These are phyloP conservation scores for Anthracocystis panici-leucophaei DNA, from an alignment of 1,284 basidiomycete species.

Conservation along the genomic window DNA sequence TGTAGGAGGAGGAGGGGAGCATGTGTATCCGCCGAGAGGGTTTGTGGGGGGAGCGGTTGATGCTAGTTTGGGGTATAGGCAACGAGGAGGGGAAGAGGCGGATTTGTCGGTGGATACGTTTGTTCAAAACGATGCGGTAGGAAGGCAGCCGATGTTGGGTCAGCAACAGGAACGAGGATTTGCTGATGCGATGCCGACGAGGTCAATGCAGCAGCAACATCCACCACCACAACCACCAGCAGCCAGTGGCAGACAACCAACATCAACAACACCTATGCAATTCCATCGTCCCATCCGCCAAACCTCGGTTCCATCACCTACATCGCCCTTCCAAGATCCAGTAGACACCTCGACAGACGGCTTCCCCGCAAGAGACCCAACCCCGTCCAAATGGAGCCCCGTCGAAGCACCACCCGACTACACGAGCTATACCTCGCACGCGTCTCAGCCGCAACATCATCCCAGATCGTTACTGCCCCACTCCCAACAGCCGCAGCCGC, in stretches of 20 bases:
- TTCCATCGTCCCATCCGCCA: conserved; percentile 42
- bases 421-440: conserved; percentile 3
- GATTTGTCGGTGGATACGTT: conserved; percentile 23
- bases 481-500: neutral
- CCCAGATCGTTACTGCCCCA: conserved; percentile 9
- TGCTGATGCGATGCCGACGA: neutral
- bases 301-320: neutral
- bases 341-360: neutral
- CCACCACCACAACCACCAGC: neutral
- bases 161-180: neutral
- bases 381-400: conserved; percentile 13
- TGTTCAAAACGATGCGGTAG: neutral
- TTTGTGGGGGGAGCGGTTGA: neutral
- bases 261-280: conserved; percentile 16
- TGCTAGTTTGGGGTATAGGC: conserved; percentile 10
- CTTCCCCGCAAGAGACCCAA: neutral
- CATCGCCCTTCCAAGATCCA: conserved; percentile 32
- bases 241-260: neutral
- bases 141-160: neutral
- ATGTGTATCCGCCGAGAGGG: conserved; percentile 19
- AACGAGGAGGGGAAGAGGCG: neutral
- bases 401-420: conserved; percentile 23
- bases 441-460: conserved; percentile 4
- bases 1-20: neutral
- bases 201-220: neutral